These are phyloP conservation scores for Eucalyptus tenuipes DNA, from an alignment of 345 rosid species.

Conservation along the genomic window DNA sequence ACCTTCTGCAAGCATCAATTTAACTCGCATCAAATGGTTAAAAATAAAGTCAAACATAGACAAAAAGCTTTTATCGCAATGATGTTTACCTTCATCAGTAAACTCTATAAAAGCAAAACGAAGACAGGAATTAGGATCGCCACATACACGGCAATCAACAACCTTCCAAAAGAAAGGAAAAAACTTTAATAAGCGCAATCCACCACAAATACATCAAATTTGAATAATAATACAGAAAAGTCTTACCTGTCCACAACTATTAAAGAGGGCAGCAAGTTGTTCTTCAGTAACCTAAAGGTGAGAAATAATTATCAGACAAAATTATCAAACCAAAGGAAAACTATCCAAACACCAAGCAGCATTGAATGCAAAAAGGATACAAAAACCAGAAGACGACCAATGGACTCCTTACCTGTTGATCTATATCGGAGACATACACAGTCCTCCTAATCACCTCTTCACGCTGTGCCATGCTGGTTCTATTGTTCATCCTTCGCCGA, in stretches of 20 bases:
- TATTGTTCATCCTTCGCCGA: conserved; percentile 58
- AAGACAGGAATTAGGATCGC: conserved; percentile 90
- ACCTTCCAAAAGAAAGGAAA: conserved; percentile 13
- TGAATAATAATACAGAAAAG: background rate
- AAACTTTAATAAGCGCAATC: background rate
- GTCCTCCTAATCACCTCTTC: conserved; percentile 82
- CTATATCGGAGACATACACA: conserved; percentile 81
- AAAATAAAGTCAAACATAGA: background rate
- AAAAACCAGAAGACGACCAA: background rate
- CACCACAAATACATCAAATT: background rate
- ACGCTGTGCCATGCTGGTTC: conserved; percentile 85
- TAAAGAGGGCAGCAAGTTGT: conserved; percentile 84
- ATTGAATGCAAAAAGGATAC: background rate
- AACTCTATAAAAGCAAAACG: conserved; percentile 96
- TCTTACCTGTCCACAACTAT: conserved; percentile 64
- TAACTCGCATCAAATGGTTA: background rate
- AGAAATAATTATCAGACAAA: background rate
- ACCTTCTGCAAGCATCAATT: conserved; percentile 49
- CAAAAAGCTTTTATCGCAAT: conserved; percentile 1
- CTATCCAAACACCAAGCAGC: background rate
- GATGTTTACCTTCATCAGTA: conserved; percentile 69
- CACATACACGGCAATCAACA: conserved; percentile 91
- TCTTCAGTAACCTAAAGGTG: conserved; percentile 76
- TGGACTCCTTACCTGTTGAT: conserved; percentile 40
- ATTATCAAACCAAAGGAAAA: background rate